Evolutionary conservation across 495 filamentous ascomycete species (phyloP), one percentile per base, ranked within the genome.

Genomic region (Xylaria curta): DNA sequence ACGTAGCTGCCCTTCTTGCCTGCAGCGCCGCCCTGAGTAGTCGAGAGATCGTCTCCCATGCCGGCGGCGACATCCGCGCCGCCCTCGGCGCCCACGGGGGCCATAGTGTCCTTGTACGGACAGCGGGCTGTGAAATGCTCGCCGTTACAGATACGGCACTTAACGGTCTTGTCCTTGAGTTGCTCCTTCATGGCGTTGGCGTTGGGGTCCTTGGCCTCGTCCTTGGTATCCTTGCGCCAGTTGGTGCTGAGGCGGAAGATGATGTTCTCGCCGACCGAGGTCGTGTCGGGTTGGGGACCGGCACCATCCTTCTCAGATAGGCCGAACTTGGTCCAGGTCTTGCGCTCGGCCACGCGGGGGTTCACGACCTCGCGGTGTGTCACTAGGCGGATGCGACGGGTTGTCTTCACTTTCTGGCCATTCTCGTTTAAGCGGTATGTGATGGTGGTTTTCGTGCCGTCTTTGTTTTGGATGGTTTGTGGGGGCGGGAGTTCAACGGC

Each of bases 91-190:
- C 87, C 87, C 53, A 88, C 83, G 38, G 86, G 86, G 24, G 87
- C 86, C 87, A 88, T 88, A 28, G 86, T 88, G 71, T 95, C 91
- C 88, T 89, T 89, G 82, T 87, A 89, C 19, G 87, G 87, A 75
- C 92, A 99, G 78, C 95, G 89, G 38, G 95, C 94, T 4, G 96
- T 99, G 85, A 97, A 99, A 87, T 99, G 96, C 85, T 98, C 97
- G 75, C 97, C 96, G 81, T 90, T 92, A 84, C 96, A 99, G 79
- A 99, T 98, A 86, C 96, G 91, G 84, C 96, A 99, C 88, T 98
- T 98, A 85, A 99, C 97, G 88, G 97, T 97, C 89, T 97, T 97
- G 84, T 97, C 93, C 90, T 95, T 97, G 71, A 98, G 87, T 87
- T 93, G 89, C 75, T 94, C 93, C 86, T 94, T 96, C 86, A 97